Conservation (phyloP, 305 asterid species). For the Fraxinus sp. region DNA sequence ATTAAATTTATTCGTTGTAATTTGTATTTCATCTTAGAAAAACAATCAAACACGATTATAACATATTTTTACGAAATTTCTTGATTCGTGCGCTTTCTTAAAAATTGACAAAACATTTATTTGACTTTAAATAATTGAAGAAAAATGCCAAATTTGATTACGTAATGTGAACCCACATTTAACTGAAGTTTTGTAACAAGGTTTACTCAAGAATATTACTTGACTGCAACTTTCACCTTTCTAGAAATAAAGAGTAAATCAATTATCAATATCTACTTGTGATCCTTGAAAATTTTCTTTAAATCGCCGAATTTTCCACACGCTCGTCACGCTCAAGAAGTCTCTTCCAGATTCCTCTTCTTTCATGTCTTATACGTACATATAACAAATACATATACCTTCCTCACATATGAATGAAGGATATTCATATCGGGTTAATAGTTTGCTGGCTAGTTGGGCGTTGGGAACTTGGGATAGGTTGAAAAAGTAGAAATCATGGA, state of each 20-base stretch:
- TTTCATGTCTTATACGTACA: background rate
- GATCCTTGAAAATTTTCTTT: background rate
- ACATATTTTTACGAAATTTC: background rate
- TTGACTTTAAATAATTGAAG: background rate
- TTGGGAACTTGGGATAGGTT: background rate
- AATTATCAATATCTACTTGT: background rate
- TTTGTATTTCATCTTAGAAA: background rate
- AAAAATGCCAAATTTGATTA: background rate
- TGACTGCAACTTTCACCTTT: background rate
- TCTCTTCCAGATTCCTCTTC: background rate
- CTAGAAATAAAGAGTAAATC: background rate
- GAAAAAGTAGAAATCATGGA: constrained; percentile 13
- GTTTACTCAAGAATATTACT: background rate
- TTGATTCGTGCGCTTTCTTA: background rate
- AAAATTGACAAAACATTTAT: background rate
- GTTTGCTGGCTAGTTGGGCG: background rate
- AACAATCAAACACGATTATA: background rate
- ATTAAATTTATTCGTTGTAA: background rate
- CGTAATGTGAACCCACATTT: background rate
- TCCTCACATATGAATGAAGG: background rate
- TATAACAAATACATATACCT: background rate
- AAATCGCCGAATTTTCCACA: background rate
- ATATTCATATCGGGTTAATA: background rate
- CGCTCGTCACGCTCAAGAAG: background rate
- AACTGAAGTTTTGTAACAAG: background rate